Evolutionary conservation across 768 basidiomycete species (phyloP).

Genomic region (Boletus edulis): DNA sequence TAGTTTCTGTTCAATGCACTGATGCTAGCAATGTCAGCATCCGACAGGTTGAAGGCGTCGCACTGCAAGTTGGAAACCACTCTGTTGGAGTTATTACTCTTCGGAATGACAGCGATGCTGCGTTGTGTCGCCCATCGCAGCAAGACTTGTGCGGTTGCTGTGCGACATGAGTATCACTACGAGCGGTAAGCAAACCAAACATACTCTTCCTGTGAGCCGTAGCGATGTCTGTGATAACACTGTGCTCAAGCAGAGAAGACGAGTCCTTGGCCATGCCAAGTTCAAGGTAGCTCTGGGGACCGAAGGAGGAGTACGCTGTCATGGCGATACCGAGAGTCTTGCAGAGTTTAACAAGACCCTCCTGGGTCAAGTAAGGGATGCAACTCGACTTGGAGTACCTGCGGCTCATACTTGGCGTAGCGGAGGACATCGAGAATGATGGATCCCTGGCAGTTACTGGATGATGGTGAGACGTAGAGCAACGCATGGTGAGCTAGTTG

Average conservation of each 20-base stretch:
- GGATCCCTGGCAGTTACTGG: constrained; percentile 71
- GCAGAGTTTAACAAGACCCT: constrained; percentile 42
- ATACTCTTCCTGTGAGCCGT: constrained; percentile 52
- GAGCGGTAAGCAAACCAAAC: not conserved
- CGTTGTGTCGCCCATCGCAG: constrained; percentile 80
- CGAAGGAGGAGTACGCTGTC: constrained; percentile 58
- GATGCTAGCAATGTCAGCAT: constrained; percentile 57
- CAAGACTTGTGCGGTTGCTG: constrained; percentile 59
- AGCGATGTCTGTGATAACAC: constrained; percentile 44
- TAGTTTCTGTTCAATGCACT: constrained; percentile 58
- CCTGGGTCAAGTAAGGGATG: constrained; percentile 57
- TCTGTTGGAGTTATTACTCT: constrained; percentile 48
- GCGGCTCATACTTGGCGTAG: constrained; percentile 66
- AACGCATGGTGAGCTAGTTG: not conserved
- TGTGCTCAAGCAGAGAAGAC: constrained; percentile 53
- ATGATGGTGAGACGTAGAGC: not conserved
- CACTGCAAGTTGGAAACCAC: constrained; percentile 46
- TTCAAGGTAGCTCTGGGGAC: constrained; percentile 59
- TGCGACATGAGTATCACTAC: constrained; percentile 2
- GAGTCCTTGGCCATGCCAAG: constrained; percentile 55
- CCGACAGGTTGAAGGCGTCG: constrained; percentile 47
- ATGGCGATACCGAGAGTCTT: constrained; percentile 46
- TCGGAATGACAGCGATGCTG: constrained; percentile 73
- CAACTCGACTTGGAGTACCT: constrained; percentile 59
- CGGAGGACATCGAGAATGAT: constrained; percentile 74